Base-by-base conservation (phyloP, 1,284 basidiomycete genomes). In the Xerocomus subilludens region DNA sequence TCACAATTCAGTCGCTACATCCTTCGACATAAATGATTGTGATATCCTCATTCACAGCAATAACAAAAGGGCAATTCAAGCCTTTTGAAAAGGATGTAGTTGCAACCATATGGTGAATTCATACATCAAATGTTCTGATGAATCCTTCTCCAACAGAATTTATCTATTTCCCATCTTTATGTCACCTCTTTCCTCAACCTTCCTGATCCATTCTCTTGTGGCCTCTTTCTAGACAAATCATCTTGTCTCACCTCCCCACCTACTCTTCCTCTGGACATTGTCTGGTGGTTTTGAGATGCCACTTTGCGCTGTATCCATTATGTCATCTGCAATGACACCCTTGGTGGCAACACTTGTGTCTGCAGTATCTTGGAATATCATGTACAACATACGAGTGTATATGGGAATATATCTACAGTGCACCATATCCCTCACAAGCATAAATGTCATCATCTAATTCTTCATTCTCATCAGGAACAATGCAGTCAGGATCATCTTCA, bases 331-430 rank as follows among this genome's bases (percentile, higher is more conserved):
- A n/a, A n/a, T n/a, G n/a, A n/a, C n/a, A n/a, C n/a, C n/a, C n/a
- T n/a, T n/a, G n/a, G n/a, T n/a, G n/a, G n/a, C n/a, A n/a, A n/a
- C n/a, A n/a, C n/a, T n/a, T n/a, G n/a, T n/a, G n/a, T n/a, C n/a
- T n/a, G n/a, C n/a, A 93, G 69, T 42, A 42, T 42, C 9, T 42
- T 42, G 38, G 38, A 42, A 10, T 42, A 42, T 42, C 38, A 42
- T 42, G 38, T 9, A 16, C 16, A 16, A 47, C 45, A 47, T 21
- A 11, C 13, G 10, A 47, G 45, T 21, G 21, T 47, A 11, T 47
- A 5, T 20, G 5, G 20, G 13, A 47, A 10, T 16, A 21, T 47
- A 47, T 47, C 10, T 47, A 47, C 45, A 21, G 18, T 21, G 45
- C 45, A 47, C 18, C 45, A 47, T 47, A 47, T 47, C 45, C 45